Conservation (phyloP, 202 grass and related monocot genomes). For the Zizania palustris region DNA sequence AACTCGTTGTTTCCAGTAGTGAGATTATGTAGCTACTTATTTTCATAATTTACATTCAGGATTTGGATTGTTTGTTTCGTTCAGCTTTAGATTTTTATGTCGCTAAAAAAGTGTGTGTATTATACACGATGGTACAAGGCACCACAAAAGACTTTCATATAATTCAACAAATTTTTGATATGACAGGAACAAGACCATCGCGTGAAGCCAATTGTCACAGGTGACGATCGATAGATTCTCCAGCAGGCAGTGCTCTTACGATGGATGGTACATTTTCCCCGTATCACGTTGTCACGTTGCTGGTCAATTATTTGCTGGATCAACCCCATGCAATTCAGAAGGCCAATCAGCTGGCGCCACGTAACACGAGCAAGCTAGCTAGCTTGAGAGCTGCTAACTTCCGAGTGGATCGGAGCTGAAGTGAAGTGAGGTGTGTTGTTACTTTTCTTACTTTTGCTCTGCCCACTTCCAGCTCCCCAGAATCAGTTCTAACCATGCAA, state of each 20-base stretch:
- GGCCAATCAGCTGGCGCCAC: constrained; percentile 33
- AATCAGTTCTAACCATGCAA: constrained; percentile 20
- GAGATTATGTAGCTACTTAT: too few species aligned
- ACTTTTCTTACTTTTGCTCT: constrained; percentile 39
- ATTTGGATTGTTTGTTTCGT: too few species aligned
- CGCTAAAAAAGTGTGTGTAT: too few species aligned
- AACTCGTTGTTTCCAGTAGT: too few species aligned
- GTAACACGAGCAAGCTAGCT: background rate
- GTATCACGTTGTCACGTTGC: background rate
- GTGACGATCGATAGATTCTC: background rate
- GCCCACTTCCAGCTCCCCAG: background rate
- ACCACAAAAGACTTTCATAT: too few species aligned
- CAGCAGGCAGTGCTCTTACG: background rate
- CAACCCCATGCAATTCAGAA: constrained; percentile 33
- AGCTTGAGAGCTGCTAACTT: background rate
- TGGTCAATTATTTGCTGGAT: constrained; percentile 29
- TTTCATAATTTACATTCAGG: too few species aligned
- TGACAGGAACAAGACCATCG: too few species aligned
- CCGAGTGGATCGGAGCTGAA: background rate
- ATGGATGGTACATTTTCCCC: constrained; percentile 8
- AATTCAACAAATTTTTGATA: too few species aligned
- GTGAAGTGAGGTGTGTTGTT: constrained; percentile 19
- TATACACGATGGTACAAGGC: too few species aligned
- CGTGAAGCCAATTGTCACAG: background rate
- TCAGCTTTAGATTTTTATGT: too few species aligned